Evolutionary conservation across 352 stramenopile genomes (phyloP).

Genomic region (Lagenidium giganteum): DNA sequence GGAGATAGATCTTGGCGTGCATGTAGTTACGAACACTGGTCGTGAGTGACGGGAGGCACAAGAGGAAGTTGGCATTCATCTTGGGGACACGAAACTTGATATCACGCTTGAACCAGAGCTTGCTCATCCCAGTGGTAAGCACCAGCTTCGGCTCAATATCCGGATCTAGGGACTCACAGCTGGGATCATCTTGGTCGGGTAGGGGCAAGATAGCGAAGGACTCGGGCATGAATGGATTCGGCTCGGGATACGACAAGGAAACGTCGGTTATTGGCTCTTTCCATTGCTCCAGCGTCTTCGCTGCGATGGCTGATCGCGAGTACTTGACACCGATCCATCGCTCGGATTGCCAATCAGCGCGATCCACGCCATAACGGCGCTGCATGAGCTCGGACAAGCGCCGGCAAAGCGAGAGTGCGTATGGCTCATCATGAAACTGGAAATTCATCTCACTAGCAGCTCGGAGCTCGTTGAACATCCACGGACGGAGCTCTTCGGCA

Average conservation of each 20-base stretch:
- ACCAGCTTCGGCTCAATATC: constrained; percentile 28
- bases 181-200: constrained; percentile 1
- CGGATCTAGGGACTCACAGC: constrained; percentile 6
- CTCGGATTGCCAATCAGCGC: constrained; percentile 35
- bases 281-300: constrained; percentile 22
- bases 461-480: constrained; percentile 37
- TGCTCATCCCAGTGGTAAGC: constrained; percentile 21
- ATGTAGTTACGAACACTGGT: constrained; percentile 39
- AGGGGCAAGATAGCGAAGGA: constrained; percentile 43
- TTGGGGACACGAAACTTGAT: constrained; percentile 58
- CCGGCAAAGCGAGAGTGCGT: constrained; percentile 29
- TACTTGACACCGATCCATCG: constrained; percentile 65
- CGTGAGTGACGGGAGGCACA: constrained; percentile 48
- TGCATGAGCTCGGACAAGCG: constrained; percentile 60
- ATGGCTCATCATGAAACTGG: constrained; percentile 21
- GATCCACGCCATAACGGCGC: constrained; percentile 25
- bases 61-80: constrained; percentile 58
- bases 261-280: not conserved
- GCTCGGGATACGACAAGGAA: constrained; percentile 14
- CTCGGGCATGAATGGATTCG: constrained; percentile 70
- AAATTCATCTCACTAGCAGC: constrained; percentile 23
- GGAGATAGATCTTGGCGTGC: constrained; percentile 58
- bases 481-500: not conserved
- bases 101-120: constrained; percentile 79
- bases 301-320: constrained; percentile 25